Evolutionary conservation across 2,329 filamentous ascomycete species (phyloP).

Genomic region (Alternaria tenuissima): DNA sequence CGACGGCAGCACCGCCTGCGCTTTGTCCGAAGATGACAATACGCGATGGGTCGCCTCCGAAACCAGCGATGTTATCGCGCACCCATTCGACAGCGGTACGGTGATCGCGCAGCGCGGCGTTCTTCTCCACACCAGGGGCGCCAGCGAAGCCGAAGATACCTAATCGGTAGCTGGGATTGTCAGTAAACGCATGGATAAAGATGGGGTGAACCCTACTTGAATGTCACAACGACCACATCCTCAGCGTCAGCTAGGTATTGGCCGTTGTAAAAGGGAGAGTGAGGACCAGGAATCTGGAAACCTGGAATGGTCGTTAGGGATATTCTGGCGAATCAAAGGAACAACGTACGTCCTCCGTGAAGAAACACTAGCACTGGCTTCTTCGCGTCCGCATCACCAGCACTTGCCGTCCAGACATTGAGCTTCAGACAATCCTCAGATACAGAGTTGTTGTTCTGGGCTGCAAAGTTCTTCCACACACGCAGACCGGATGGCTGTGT

Average conservation of each 20-base stretch:
- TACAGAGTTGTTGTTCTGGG: constrained; percentile 31
- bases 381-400: constrained; percentile 23
- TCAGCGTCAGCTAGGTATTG: constrained; percentile 38
- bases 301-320: constrained; percentile 19
- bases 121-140: constrained; percentile 45
- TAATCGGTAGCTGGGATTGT: constrained; percentile 42
- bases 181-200: neutral
- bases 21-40: constrained; percentile 54
- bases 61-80: constrained; percentile 51
- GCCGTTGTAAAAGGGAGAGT: constrained; percentile 39
- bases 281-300: constrained; percentile 35
- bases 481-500: constrained; percentile 33
- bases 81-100: constrained; percentile 50
- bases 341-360: constrained; percentile 38
- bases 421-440: constrained; percentile 43
- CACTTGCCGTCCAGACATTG: constrained; percentile 40
- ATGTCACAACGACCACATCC: constrained; percentile 43
- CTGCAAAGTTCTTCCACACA: constrained; percentile 39
- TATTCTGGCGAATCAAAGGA: neutral
- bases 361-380: constrained; percentile 42
- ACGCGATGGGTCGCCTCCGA: constrained; percentile 51
- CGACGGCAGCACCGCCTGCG: constrained; percentile 53
- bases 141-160: constrained; percentile 53
- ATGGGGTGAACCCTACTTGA: constrained; percentile 26
- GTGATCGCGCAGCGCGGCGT: constrained; percentile 47